Evolutionary conservation across 179 eudicot genomes (phyloP).

Genomic region (Patellifolia procumbens): DNA sequence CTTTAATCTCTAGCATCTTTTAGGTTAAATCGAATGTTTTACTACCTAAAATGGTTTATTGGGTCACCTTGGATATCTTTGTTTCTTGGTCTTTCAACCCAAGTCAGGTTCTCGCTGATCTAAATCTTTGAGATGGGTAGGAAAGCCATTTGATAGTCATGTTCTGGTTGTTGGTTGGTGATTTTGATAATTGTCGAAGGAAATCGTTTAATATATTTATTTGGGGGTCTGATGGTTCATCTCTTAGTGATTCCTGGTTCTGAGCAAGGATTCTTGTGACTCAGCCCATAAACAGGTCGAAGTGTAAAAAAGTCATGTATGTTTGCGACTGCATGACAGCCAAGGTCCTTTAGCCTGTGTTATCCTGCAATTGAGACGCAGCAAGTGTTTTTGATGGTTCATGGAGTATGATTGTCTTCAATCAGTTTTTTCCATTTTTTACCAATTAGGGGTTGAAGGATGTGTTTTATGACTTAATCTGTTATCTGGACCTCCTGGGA

Average conservation of each 20-base stretch:
- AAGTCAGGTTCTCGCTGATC: too few species aligned
- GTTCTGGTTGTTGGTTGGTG: not conserved
- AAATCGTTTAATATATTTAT: not conserved
- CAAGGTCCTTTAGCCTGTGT: not conserved
- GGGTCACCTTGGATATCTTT: not conserved
- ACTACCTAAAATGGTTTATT: not conserved
- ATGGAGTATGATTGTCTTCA: not conserved
- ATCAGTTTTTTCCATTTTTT: not conserved
- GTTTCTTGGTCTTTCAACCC: not conserved
- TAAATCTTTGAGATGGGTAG: not conserved
- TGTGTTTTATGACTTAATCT: too few species aligned
- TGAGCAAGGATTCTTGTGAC: slow-evolving; percentile 1
- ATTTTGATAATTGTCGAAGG: not conserved
- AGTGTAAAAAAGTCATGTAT: not conserved
- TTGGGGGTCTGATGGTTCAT: not conserved
- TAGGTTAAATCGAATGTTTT: not conserved
- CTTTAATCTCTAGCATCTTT: not conserved
- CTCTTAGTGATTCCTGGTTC: not conserved
- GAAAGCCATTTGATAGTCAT: not conserved
- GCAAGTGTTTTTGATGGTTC: not conserved
- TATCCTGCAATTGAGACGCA: not conserved
- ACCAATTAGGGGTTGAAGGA: not conserved
- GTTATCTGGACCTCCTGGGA: not conserved
- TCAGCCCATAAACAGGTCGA: not conserved
- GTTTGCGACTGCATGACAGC: not conserved